phyloP scores from a whole-genome alignment of 768 basidiomycete genomes.

The Phaeotremella skinneri region DNA sequence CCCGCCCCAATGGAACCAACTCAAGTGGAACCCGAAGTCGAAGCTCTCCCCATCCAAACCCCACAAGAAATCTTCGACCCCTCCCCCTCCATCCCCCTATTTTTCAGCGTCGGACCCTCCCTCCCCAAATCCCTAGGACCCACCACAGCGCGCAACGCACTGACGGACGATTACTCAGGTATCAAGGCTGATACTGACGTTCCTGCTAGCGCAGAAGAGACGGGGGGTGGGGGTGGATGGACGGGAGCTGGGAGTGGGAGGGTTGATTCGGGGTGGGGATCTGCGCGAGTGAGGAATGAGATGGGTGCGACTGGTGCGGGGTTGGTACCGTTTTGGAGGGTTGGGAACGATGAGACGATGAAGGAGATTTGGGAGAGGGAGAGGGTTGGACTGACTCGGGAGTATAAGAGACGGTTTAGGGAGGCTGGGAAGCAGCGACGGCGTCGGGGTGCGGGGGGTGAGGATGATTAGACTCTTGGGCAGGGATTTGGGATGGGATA shows the following conservation, averaged over 20 bases:
- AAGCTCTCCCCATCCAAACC: background rate
- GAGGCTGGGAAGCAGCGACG: constrained; percentile 51
- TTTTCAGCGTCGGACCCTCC: constrained; percentile 28
- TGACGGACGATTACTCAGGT: background rate
- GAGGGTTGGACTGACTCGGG: constrained; percentile 49
- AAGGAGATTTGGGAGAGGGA: constrained; percentile 48
- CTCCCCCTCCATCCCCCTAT: constrained; percentile 29
- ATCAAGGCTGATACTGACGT: background rate
- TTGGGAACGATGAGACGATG: constrained; percentile 40
- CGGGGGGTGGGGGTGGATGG: background rate
- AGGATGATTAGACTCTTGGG: constrained; percentile 16
- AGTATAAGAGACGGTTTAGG: constrained; percentile 51
- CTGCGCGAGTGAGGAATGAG: background rate
- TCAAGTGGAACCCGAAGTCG: background rate
- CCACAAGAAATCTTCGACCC: constrained; percentile 29
- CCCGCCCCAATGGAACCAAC: constrained; percentile 5
- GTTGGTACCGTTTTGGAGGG: constrained; percentile 26
- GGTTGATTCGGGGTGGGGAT: constrained; percentile 6
- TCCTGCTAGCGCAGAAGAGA: constrained; percentile 8
- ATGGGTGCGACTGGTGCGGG: background rate
- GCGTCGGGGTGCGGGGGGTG: constrained; percentile 32
- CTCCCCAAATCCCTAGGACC: background rate
- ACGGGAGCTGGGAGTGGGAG: constrained; percentile 1
- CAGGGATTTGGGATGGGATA: too few relatives aligned
- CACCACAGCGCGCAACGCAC: background rate